Evolutionary conservation across 768 basidiomycete species (phyloP).

Genomic region (Symmetrospora coprosmae): DNA sequence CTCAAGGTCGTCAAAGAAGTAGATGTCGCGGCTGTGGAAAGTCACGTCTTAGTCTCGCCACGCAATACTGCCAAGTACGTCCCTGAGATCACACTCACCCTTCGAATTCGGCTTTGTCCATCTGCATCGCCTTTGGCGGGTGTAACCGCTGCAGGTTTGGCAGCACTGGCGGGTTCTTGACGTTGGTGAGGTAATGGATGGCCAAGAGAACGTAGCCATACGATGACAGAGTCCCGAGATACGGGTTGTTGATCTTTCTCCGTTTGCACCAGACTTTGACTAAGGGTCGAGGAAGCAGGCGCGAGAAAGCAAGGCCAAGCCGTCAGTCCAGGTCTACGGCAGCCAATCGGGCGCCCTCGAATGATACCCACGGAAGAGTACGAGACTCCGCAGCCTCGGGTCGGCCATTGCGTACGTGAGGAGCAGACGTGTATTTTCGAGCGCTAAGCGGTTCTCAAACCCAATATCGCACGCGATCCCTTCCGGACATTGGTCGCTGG

Average conservation of each 20-base stretch:
- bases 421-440: constrained; percentile 89
- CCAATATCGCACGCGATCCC: constrained; percentile 98
- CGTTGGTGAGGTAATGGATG: constrained; percentile 92
- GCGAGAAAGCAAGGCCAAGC: not conserved
- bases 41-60: not conserved
- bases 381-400: constrained; percentile 80
- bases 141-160: constrained; percentile 41
- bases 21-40: constrained; percentile 35
- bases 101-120: constrained; percentile 68
- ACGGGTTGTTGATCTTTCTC: constrained; percentile 96
- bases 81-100: constrained; percentile 49
- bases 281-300: constrained; percentile 35
- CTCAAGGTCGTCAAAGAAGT: constrained; percentile 97
- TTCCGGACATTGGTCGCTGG: constrained; percentile 41
- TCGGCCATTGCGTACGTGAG: constrained; percentile 97
- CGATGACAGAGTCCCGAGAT: constrained; percentile 87
- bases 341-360: not conserved
- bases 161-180: constrained; percentile 89
- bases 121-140: constrained; percentile 31
- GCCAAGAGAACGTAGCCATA: constrained; percentile 97
- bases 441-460: constrained; percentile 88
- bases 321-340: not conserved
- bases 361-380: constrained; percentile 72
- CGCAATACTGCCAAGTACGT: constrained; percentile 45
- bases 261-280: constrained; percentile 99